Evolutionary conservation across 2,329 filamentous ascomycete species (phyloP).

Genomic region (Penicillium hordei): DNA sequence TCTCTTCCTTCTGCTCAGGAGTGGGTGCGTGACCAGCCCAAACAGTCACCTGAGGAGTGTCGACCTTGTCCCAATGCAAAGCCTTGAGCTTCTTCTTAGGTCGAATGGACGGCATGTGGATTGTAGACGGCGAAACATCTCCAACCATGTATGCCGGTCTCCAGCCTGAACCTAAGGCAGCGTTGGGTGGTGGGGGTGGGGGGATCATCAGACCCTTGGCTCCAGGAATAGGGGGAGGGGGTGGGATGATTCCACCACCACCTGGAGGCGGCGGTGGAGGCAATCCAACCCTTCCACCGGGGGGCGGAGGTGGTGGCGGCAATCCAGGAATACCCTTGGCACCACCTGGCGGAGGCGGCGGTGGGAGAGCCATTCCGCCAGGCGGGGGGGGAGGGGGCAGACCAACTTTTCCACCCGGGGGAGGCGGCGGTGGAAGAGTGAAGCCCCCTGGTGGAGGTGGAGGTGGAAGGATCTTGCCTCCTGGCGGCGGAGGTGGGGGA

Average conservation of each 20-base stretch:
- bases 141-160: conserved; percentile 72
- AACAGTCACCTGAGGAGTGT: conserved; percentile 84
- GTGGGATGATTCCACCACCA: conserved; percentile 44
- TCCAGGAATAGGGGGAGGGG: conserved; percentile 48
- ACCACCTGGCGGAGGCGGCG: conserved; percentile 45
- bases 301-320: conserved; percentile 48
- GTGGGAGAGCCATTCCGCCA: conserved; percentile 42
- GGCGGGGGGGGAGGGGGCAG: conserved; percentile 51
- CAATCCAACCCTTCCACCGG: conserved; percentile 30
- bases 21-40: conserved; percentile 87
- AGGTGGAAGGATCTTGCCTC: conserved; percentile 30
- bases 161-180: conserved; percentile 54
- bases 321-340: conserved; percentile 42
- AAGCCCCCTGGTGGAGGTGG: conserved; percentile 6
- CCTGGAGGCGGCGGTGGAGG: conserved; percentile 40
- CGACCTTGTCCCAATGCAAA: conserved; percentile 98
- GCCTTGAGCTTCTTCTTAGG: conserved; percentile 99
- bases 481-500: conserved; percentile 13
- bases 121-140: conserved; percentile 57
- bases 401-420: conserved; percentile 43
- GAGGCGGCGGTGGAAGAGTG: conserved; percentile 22
- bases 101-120: conserved; percentile 75
- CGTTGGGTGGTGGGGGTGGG: conserved; percentile 65
- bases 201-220: conserved; percentile 52
- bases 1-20: conserved; percentile 87